Evolutionary conservation across 208 protist species (phyloP).

Genomic region (Leishmania turanica): DNA sequence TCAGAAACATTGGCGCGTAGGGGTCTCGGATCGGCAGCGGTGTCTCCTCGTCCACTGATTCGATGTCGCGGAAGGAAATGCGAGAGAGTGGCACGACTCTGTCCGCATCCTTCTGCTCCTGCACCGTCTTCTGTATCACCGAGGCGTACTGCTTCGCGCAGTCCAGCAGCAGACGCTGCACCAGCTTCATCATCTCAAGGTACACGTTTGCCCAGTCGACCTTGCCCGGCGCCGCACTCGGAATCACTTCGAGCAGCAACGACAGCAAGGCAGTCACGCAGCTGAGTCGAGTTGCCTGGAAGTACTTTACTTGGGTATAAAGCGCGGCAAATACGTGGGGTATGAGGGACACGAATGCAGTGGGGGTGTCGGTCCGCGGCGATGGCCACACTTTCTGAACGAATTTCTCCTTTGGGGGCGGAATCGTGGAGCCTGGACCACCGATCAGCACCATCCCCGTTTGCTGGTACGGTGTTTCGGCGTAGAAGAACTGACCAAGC

Average conservation of each 20-base stretch:
- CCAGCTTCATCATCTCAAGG: constrained; percentile 30
- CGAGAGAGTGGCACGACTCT: constrained; percentile 24
- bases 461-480: constrained; percentile 30
- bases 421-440: constrained; percentile 19
- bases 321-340: constrained; percentile 22
- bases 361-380: background rate
- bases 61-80: constrained; percentile 20
- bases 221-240: background rate
- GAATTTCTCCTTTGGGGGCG: constrained; percentile 20
- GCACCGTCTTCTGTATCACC: constrained; percentile 15
- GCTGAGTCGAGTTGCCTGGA: constrained; percentile 30
- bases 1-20: constrained; percentile 30
- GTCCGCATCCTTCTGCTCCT: constrained; percentile 17
- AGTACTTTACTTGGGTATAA: constrained; percentile 30
- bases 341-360: constrained; percentile 10
- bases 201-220: constrained; percentile 8
- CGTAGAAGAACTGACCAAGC: constrained; percentile 30
- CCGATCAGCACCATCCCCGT: constrained; percentile 25
- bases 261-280: constrained; percentile 22
- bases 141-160: constrained; percentile 35
- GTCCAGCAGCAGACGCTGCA: constrained; percentile 21
- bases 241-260: constrained; percentile 21
- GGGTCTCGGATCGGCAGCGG: constrained; percentile 31
- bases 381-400: constrained; percentile 20
- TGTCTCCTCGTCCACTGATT: constrained; percentile 12